Base-by-base conservation (phyloP, 257 asterid genomes). In the Linderniella brevidens region DNA sequence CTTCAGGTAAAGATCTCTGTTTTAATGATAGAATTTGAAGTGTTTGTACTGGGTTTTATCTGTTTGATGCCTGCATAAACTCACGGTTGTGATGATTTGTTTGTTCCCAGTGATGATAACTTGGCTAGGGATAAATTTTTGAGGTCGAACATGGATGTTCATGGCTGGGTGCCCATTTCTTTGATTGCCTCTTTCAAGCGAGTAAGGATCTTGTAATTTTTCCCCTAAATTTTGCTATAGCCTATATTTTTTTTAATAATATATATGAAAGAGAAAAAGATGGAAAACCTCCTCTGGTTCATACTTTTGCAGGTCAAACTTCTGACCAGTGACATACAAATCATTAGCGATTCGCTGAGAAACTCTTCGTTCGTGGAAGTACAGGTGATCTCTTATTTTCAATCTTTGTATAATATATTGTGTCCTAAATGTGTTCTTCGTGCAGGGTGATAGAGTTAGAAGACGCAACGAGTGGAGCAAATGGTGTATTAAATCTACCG, bases 111-210 rank as follows among this genome's bases (percentile, higher is more conserved):
- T 55, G 94, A 86, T 49, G 77, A 63, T 17, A 86, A 86, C 61
- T 62, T 86, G 78, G 80, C 71, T 18, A 73, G 66, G 60, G 97
- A 86, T 67, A 53, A 64, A 39, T 86, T 37, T 50, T 65, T 86
- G 68, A 77, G 74, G 73, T 52, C 70, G 40, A 71, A 70, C 11
- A 86, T 86, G 94, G 93, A 86, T 59, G 79, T 60, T 4, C 66
- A 79, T 19, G 94, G 96, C 18, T 86, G 96, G 96, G 96, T 86
- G 61, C 73, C 90, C 8, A 50, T 82, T 42, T 29, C 64, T 25
- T 51, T 79, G 57, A 68, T 86, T 35, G 93, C 96, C 46, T 50
- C 61, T 58, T 86, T 86, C 54, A 92, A 68, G 9, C 72, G 90
- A 58, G 96, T 86, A 86, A 82, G 96, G 19, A 35, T 16, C 37